A percentile compares a stretch with the other conserved stretches of the same genome.
phyloP scores from a whole-genome alignment of 2,329 filamentous ascomycete genomes.

The Ophiobolus disseminans region DNA sequence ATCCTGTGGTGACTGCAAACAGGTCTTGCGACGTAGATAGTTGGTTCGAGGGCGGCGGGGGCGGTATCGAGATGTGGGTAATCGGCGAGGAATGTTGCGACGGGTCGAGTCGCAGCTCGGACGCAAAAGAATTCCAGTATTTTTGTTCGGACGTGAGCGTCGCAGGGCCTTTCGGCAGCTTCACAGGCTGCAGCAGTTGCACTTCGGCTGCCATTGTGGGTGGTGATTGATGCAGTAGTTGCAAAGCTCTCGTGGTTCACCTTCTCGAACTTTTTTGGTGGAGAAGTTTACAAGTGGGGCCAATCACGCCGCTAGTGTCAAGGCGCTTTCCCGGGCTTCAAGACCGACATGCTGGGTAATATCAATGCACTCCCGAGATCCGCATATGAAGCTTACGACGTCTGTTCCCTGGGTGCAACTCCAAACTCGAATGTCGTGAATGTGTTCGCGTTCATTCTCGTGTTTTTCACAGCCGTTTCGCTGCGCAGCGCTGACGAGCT shows the following conservation, averaged over 20 bases:
- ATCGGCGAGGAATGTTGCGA: constrained; percentile 90
- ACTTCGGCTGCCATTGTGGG: constrained; percentile 82
- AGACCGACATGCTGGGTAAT: constrained; percentile 10
- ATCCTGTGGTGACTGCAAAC: constrained; percentile 94
- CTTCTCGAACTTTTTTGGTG: constrained; percentile 31
- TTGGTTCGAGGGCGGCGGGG: constrained; percentile 54
- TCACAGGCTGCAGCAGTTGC: constrained; percentile 78
- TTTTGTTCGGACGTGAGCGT: constrained; percentile 89
- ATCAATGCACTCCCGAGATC: constrained; percentile 1
- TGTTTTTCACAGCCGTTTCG: too few species aligned
- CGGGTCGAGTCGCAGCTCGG: constrained; percentile 80
- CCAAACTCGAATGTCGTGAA: too few species aligned
- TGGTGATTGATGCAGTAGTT: constrained; percentile 9
- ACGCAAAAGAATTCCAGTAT: constrained; percentile 96
- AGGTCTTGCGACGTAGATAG: constrained; percentile 62
- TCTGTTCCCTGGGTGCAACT: too few species aligned
- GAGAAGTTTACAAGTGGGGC: constrained; percentile 9
- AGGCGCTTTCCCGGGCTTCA: constrained; percentile 6
- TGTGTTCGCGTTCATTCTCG: too few species aligned
- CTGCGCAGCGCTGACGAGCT: constrained; percentile 2
- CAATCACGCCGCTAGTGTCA: constrained; percentile 10
- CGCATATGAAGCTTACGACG: not conserved
- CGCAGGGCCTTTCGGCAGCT: constrained; percentile 81
- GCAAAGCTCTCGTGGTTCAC: not conserved
- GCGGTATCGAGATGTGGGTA: constrained; percentile 80